Evolutionary conservation across 257 asterid genomes (phyloP), one percentile per base, ranked within the genome.

Genomic region (Fraxinus excelsior): DNA sequence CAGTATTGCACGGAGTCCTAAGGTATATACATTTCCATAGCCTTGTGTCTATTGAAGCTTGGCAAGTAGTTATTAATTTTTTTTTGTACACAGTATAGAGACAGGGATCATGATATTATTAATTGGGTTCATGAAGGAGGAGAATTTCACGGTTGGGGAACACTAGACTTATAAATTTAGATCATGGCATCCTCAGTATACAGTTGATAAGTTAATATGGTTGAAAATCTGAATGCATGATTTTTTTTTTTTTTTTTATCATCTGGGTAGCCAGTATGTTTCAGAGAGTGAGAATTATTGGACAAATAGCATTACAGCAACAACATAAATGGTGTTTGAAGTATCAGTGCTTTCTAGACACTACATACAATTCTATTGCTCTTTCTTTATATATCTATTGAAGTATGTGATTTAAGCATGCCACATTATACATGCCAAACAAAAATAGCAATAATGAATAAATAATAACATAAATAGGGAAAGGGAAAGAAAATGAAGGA

Each of bases 1-100:
- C 53, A 88, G 87, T 79, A 82, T 95, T 56, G 90, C 92, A 29
- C 86, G 81, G 82, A 78, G 92, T 76, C 99, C 98, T 42, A 84
- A 95, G 92, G 98, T 95, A 85, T 67, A 77, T 23, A 42, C 58
- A 38, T 79, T n/a, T 53, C 40, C 42, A 60, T 26, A 42, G 23
- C 64, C 74, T 72, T 46, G 19, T 23, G 25, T 21, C 31, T 23
- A 38, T 58, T 7, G 12, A 58, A 26, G 28, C 66, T 58, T 58
- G 29, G 14, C 7, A 58, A n/a, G 23, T 58, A 19, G 66, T 58
- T 70, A 10, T 29, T 26, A 67, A 51, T 0, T 11, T 29, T 80
- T 62, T 19, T n/a, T n/a, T 18, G 14, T 51, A 28, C 74, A 29
- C 72, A 38, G 72, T 70, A 77, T 58, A 46, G 18, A 38, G 72